Evolutionary conservation across 2,329 filamentous ascomycete species (phyloP), one percentile per base, ranked within the genome.

Genomic region (Mycogone perniciosa): DNA sequence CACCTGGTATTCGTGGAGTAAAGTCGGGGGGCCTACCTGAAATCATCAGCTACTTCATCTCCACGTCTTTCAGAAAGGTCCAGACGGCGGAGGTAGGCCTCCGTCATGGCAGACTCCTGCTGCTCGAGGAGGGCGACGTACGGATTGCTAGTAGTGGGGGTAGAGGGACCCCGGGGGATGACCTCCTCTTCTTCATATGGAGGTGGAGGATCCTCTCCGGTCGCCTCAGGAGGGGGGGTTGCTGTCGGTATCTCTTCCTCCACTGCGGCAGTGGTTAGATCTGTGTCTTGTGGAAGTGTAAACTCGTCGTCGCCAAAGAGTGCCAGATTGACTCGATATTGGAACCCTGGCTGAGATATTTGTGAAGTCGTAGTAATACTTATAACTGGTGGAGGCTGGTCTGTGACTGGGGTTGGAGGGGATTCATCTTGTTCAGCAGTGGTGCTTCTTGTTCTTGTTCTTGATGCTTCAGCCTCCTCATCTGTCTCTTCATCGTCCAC

Each of bases 91-190:
- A 66, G 56, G 46, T 62, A 65, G 39, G 59, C 59, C 31, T 58
- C 52, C 30, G 60, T 59, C 61, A 67, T 63, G 49, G 60, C 60
- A 45, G 61, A 53, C 33, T 68, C 63, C 33, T 60, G 62, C 48
- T 63, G 57, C 53, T 67, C 63, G 45, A 66, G 58, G 35, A 64
- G 54, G 44, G 57, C 53, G 39, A 61, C 54, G 44, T 66, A 66
- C 48, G 64, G 64, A 38, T 66, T 67, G 29, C 50, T 60, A 10
- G 54, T 47, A 13, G 54, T 50, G 9, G 56, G 54, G 4, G 61
- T 52, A 6, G 62, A 56, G 4, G 53, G 46, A 27, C 47, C 44
- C 8, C 20, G 41, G 2, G 38, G 41, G 6, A 31, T 37, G 37
- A 11, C 8, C 6, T 27, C 33, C 4, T 27, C 27, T n/a, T 26